phyloP scores from a whole-genome alignment of 2,329 filamentous ascomycete species.

The Ustulina deusta region DNA sequence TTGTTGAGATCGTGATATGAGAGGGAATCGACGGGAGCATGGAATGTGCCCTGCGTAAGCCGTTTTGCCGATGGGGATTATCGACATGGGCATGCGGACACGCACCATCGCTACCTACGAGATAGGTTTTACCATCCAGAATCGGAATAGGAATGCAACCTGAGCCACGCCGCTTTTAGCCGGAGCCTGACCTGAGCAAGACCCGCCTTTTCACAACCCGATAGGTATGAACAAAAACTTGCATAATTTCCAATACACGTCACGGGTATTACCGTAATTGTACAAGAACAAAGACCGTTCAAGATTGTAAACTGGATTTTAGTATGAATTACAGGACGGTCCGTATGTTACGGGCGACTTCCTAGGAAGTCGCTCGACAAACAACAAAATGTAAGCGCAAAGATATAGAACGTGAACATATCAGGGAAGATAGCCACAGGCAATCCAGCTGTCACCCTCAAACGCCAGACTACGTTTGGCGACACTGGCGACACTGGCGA shows the following conservation, averaged over 20 bases:
- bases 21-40: slow-evolving; percentile 24
- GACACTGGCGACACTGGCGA: slow-evolving; percentile 11
- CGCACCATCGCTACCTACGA: neutral
- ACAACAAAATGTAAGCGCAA: slow-evolving; percentile 21
- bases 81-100: neutral
- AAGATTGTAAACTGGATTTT: slow-evolving; percentile 25
- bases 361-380: no score
- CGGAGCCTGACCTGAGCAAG: slow-evolving; percentile 18
- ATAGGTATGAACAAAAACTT: no score
- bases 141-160: no score
- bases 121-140: no score
- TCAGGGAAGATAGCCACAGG: slow-evolving; percentile 24
- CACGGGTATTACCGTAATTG: slow-evolving; percentile 16
- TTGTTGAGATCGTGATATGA: slow-evolving; percentile 32
- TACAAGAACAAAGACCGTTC: slow-evolving; percentile 20
- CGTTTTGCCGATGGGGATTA: neutral
- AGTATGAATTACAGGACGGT: slow-evolving; percentile 25
- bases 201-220: slow-evolving; percentile 21
- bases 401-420: slow-evolving; percentile 25
- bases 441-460: slow-evolving; percentile 25
- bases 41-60: neutral
- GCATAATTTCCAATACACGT: slow-evolving; percentile 21
- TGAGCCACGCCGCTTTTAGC: no score
- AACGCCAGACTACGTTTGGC: slow-evolving; percentile 18
- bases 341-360: slow-evolving; percentile 8